Percentiles rank a stretch among this genome's conserved stretches.
Conservation (phyloP, 371 early-diverging fungal genomes). For the Amoeboaphelidium protococcarum region DNA sequence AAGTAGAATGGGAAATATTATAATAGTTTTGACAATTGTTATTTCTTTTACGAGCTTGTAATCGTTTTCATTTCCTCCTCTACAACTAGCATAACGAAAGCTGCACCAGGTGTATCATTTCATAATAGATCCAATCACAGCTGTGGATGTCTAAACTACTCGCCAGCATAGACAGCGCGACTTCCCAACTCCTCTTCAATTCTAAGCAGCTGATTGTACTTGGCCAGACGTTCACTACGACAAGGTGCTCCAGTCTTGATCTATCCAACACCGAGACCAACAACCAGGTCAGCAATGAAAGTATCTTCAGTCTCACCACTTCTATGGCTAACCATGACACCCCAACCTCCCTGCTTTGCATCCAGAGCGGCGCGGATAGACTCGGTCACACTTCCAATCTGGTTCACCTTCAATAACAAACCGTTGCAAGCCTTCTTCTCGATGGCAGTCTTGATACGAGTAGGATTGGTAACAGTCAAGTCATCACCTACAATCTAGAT, state of each 20-base stretch:
- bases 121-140: too few relatives aligned
- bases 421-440: conserved; percentile 85
- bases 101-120: too few relatives aligned
- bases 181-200: conserved; percentile 64
- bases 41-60: too few relatives aligned
- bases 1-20: too few relatives aligned
- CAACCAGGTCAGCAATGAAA: conserved; percentile 93
- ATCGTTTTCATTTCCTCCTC: too few relatives aligned
- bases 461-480: conserved; percentile 92
- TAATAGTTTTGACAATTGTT: too few relatives aligned
- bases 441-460: conserved; percentile 62
- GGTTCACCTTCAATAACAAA: conserved; percentile 95
- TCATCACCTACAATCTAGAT: conserved; percentile 96
- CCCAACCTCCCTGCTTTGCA: conserved; percentile 54
- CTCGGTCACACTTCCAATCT: conserved; percentile 94
- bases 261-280: conserved; percentile 88
- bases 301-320: conserved; percentile 98
- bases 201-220: conserved; percentile 91
- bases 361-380: conserved; percentile 63
- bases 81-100: too few relatives aligned
- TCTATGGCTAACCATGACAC: conserved; percentile 97
- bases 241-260: conserved; percentile 99
- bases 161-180: conserved; percentile 67
- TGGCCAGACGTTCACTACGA: conserved; percentile 87
- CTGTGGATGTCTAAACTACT: conserved; percentile 54